A percentile compares a stretch with the other conserved stretches of the same genome.
Evolutionary conservation across 108 stramenopile genomes (phyloP).

Genomic region (Stephanodiscus triporus): DNA sequence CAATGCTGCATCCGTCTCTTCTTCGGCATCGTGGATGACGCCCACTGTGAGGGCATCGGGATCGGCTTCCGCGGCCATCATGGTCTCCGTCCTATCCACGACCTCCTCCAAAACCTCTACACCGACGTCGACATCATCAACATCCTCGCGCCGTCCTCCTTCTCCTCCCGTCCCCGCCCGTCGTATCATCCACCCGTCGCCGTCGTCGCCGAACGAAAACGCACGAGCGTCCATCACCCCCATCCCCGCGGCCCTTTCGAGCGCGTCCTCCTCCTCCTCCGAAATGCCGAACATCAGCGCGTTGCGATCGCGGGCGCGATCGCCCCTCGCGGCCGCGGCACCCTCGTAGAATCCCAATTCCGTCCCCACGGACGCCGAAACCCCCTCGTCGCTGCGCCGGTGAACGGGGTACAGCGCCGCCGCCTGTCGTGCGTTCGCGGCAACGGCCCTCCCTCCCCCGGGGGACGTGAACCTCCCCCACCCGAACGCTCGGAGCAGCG

Average conservation of each 20-base stretch:
- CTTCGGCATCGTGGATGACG: conserved; percentile 22
- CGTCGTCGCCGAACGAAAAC: conserved; percentile 46
- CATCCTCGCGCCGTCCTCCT: background rate
- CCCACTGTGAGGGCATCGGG: conserved; percentile 53
- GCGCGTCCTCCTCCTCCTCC: conserved; percentile 46
- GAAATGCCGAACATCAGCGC: conserved; percentile 48
- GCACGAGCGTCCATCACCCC: conserved; percentile 66
- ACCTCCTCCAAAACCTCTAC: conserved; percentile 12
- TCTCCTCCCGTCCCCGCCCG: background rate
- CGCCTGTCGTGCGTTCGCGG: conserved; percentile 78
- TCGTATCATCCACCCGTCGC: conserved; percentile 28
- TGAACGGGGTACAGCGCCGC: conserved; percentile 84
- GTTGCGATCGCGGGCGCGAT: conserved; percentile 65
- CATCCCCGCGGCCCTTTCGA: conserved; percentile 71
- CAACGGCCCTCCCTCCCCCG: conserved; percentile 62
- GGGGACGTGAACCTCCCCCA: conserved; percentile 82
- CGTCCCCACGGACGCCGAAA: conserved; percentile 80
- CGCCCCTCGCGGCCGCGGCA: conserved; percentile 68
- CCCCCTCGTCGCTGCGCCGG: conserved; percentile 59
- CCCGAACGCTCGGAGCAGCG: conserved; percentile 67
- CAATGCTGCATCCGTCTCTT: background rate
- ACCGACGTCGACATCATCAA: conserved; percentile 3
- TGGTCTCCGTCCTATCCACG: conserved; percentile 16
- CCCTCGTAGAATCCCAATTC: conserved; percentile 88
- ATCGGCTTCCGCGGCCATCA: conserved; percentile 15